Evolutionary conservation across 1,284 basidiomycete genomes (phyloP).

Genomic region (Sporisorium sorghi): DNA sequence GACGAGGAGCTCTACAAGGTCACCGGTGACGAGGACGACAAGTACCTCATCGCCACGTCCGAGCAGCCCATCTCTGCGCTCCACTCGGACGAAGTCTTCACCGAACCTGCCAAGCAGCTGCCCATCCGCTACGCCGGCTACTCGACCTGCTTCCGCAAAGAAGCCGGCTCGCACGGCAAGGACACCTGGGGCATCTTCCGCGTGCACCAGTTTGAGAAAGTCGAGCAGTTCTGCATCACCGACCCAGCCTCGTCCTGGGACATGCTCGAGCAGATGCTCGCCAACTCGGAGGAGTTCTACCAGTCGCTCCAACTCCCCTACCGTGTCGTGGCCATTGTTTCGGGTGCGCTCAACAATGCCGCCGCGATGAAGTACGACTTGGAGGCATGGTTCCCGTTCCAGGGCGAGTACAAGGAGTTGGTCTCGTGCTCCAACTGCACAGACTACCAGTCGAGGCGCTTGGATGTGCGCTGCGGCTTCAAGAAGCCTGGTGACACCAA

Average conservation of each 20-base stretch:
- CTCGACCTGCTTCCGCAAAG: slow-evolving; percentile 98
- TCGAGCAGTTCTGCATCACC: slow-evolving; percentile 94
- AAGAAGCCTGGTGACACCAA: slow-evolving; percentile 69
- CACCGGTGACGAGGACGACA: slow-evolving; percentile 88
- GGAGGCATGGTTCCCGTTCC: slow-evolving; percentile 99
- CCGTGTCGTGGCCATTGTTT: slow-evolving; percentile 93
- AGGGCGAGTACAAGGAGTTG: slow-evolving; percentile 91
- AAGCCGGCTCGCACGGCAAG: slow-evolving; percentile 94
- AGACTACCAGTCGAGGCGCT: slow-evolving; percentile 70
- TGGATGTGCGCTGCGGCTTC: slow-evolving; percentile 67
- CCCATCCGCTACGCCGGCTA: slow-evolving; percentile 81
- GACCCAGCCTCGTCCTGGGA: slow-evolving; percentile 87
- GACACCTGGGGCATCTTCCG: slow-evolving; percentile 99
- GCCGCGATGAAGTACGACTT: slow-evolving; percentile 97
- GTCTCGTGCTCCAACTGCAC: slow-evolving; percentile 72
- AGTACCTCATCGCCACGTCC: slow-evolving; percentile 97
- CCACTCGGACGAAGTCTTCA: slow-evolving; percentile 97
- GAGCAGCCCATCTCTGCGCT: slow-evolving; percentile 97
- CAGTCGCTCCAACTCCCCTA: slow-evolving; percentile 92
- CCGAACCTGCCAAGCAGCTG: slow-evolving; percentile 87
- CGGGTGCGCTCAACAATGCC: slow-evolving; percentile 94
- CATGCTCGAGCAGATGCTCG: slow-evolving; percentile 91
- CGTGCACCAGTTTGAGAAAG: slow-evolving; percentile 99
- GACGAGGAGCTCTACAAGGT: slow-evolving; percentile 99
- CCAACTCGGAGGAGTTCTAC: slow-evolving; percentile 91